Conservation (phyloP, 2,329 filamentous ascomycete genomes). For the Pyrenophora seminiperda region DNA sequence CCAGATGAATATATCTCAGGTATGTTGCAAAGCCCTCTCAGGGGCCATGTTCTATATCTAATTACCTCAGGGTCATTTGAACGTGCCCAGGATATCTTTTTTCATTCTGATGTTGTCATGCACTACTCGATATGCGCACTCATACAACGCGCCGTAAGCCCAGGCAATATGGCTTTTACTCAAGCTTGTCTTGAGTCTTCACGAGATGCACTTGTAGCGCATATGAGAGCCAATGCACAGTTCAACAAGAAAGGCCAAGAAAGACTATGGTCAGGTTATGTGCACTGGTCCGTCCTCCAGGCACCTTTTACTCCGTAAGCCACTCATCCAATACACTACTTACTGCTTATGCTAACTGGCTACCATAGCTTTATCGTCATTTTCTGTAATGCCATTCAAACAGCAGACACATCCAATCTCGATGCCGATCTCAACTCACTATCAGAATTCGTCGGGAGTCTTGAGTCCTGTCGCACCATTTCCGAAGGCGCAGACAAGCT, state of each 20-base stretch:
- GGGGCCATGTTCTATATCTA: neutral
- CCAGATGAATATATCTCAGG: conserved; percentile 20
- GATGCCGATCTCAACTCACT: conserved; percentile 60
- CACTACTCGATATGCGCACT: conserved; percentile 43
- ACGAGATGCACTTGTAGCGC: conserved; percentile 38
- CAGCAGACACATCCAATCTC: conserved; percentile 59
- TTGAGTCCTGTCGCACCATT: conserved; percentile 57
- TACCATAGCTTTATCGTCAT: conserved; percentile 51
- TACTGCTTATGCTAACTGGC: neutral
- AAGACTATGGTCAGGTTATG: conserved; percentile 43
- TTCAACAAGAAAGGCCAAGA: conserved; percentile 43
- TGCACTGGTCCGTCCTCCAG: conserved; percentile 40
- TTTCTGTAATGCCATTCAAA: conserved; percentile 59
- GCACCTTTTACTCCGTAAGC: conserved; percentile 54
- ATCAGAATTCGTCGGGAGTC: conserved; percentile 61
- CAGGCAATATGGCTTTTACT: conserved; percentile 40
- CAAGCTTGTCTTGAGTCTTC: conserved; percentile 41
- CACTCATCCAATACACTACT: neutral
- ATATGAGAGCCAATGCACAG: conserved; percentile 34
- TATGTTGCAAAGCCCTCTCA: neutral
- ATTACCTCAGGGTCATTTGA: conserved; percentile 16
- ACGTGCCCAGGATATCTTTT: conserved; percentile 40
- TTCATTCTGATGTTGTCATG: conserved; percentile 39
- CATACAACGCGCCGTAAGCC: conserved; percentile 40
- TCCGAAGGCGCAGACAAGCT: conserved; percentile 66